Conservation (phyloP, 495 filamentous ascomycete species). For the Aspergillus carlsbadensis region DNA sequence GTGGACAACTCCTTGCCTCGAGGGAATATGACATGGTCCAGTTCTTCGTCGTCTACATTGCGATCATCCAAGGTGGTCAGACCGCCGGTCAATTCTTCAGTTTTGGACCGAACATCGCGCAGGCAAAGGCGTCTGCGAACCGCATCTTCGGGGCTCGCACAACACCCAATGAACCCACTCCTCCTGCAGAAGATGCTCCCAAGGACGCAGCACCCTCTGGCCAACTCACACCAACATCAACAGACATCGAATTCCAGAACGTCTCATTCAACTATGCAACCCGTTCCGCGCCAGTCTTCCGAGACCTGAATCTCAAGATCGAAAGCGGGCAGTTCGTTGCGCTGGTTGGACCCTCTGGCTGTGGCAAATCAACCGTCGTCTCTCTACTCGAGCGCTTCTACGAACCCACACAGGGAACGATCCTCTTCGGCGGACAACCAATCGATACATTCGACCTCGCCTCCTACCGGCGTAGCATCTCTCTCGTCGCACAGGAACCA, state of each 20-base stretch:
- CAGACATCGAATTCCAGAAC: constrained; percentile 38
- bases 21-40: constrained; percentile 47
- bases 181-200: too few relatives aligned
- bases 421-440: constrained; percentile 51
- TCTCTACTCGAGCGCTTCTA: constrained; percentile 52
- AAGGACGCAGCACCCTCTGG: too few relatives aligned
- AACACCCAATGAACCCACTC: too few relatives aligned
- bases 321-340: constrained; percentile 64
- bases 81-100: constrained; percentile 54
- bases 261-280: constrained; percentile 61
- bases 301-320: constrained; percentile 41
- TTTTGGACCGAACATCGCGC: constrained; percentile 50
- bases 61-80: constrained; percentile 57
- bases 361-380: constrained; percentile 69
- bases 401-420: constrained; percentile 11
- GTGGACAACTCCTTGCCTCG: constrained; percentile 51
- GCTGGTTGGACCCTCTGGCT: constrained; percentile 68
- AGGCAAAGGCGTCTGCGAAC: constrained; percentile 55
- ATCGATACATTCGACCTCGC: constrained; percentile 42
- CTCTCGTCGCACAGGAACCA: constrained; percentile 64
- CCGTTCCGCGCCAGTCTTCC: constrained; percentile 50
- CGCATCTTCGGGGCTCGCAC: constrained; percentile 41
- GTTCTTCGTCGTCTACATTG: constrained; percentile 62
- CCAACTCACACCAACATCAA: too few relatives aligned
- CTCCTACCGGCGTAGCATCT: constrained; percentile 51